These are phyloP conservation scores for Fomitopsis schrenkii DNA, from an alignment of 1,284 basidiomycete genomes.

Conservation along the genomic window DNA sequence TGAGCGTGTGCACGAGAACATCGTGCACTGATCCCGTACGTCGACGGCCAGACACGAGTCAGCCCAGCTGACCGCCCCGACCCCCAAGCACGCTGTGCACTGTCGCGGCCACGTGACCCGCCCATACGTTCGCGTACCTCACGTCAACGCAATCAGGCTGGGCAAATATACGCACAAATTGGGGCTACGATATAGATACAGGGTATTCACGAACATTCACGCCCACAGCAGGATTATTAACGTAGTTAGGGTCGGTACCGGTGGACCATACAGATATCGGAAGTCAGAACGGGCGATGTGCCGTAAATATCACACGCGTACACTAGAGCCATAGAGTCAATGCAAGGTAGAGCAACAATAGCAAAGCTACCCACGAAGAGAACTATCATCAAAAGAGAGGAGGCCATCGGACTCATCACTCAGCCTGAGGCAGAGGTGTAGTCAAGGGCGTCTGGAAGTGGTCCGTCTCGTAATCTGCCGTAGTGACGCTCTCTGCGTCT, in stretches of 20 bases:
- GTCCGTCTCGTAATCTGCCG: constrained; percentile 17
- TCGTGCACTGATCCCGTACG: neutral
- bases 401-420: neutral
- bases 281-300: neutral
- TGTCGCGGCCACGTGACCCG: neutral
- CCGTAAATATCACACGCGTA: neutral
- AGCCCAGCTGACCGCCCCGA: constrained; percentile 15
- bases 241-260: neutral
- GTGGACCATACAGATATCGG: neutral
- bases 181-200: neutral
- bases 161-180: neutral
- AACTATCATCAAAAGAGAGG: neutral
- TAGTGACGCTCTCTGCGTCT: constrained; percentile 10
- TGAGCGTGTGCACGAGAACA: constrained; percentile 14
- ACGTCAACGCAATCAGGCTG: neutral
- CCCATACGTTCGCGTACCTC: neutral
- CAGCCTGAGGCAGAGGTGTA: constrained; percentile 16
- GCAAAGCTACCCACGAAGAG: neutral
- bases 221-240: neutral
- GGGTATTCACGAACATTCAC: neutral
- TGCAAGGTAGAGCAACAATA: neutral
- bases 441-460: constrained; percentile 22
- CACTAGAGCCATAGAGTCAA: neutral
- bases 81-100: neutral
- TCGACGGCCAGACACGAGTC: neutral